These are phyloP conservation scores for Monascus purpureus DNA, from an alignment of 495 filamentous ascomycete species.

Conservation along the genomic window DNA sequence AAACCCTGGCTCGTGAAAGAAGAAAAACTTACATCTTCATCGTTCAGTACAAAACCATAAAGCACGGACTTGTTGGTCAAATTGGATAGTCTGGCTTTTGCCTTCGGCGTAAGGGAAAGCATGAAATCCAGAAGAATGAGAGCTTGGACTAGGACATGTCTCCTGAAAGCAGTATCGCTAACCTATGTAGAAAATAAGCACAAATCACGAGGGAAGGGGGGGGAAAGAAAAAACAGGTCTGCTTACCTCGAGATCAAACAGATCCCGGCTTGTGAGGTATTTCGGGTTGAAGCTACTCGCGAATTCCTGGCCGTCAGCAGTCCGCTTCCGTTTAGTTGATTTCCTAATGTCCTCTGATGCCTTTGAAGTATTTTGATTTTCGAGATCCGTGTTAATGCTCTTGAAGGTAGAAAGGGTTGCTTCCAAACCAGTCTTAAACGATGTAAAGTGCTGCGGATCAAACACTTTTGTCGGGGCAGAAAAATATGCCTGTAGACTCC, in stretches of 20 bases:
- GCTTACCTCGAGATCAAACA: constrained; percentile 85
- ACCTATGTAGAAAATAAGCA: constrained; percentile 36
- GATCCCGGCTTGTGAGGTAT: constrained; percentile 84
- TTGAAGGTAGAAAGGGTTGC: constrained; percentile 69
- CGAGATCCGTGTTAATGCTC: constrained; percentile 57
- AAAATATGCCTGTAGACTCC: constrained; percentile 81
- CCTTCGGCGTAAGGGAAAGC: constrained; percentile 67
- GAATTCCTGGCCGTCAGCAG: constrained; percentile 43
- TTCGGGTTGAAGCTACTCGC: constrained; percentile 85
- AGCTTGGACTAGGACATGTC: constrained; percentile 87
- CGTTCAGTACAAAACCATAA: constrained; percentile 58
- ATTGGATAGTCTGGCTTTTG: constrained; percentile 61
- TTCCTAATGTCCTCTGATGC: constrained; percentile 44
- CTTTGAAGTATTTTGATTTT: constrained; percentile 32
- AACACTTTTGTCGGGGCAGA: constrained; percentile 80
- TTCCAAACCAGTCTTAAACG: constrained; percentile 69
- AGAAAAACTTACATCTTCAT: constrained; percentile 57
- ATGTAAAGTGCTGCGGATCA: constrained; percentile 47
- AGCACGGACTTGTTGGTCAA: constrained; percentile 76
- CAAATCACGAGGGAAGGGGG: not conserved
- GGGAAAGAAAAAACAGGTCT: constrained; percentile 1
- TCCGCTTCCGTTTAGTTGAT: constrained; percentile 60
- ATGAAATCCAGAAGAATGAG: constrained; percentile 91
- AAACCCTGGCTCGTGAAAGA: not conserved
- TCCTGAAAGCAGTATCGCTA: constrained; percentile 81